Base-by-base conservation (phyloP, 306 rosid genomes). In the Cotoneaster glaucophyllus region DNA sequence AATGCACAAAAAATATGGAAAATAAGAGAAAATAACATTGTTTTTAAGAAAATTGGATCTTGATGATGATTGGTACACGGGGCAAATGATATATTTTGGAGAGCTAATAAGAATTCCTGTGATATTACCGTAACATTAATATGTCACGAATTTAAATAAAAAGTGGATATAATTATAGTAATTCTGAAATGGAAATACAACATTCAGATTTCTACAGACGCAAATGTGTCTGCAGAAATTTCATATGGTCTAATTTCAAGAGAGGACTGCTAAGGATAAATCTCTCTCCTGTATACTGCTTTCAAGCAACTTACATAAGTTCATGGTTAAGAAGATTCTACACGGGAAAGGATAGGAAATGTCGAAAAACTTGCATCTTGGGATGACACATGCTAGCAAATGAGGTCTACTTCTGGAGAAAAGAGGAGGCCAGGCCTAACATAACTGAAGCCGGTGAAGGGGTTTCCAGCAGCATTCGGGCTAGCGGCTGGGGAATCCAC, bases 401-500 rank as follows among this genome's bases (percentile, higher is more conserved):
- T 75, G 68, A 85, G 81, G 76, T 78, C 69, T 85, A 70, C 67
- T 82, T 83, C 54, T 83, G 87, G 81, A 94, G 95, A 81, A 91
- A 91, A 62, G 96, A 91, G 64, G 91, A 90, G 7, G 89, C 89
- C 67, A n/a, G 96, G 94, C 79, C 81, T 90, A 79, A 86, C 97
- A 80, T 94, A 94, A 68, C 89, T 87, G 69, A 94, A 94, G 69
- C 86, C 96, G 54, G 75, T 84, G 88, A 91, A 94, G 77, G 83
- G 89, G 70, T 90, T 90, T 58, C 89, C 98, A 15, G 85, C 87
- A 14, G 82, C 80, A 75, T 82, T 85, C 0, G 98, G 98, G 63
- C 98, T 94, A 56, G 90, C 90, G 10, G 91, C 96, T 0, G 98
- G 98, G 1, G 98, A 94, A 75, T 82, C 97, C 11, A 83, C 90